Evolutionary conservation across 805 yeast genomes (phyloP).

Genomic region (Nakazawaea laoshanensis): DNA sequence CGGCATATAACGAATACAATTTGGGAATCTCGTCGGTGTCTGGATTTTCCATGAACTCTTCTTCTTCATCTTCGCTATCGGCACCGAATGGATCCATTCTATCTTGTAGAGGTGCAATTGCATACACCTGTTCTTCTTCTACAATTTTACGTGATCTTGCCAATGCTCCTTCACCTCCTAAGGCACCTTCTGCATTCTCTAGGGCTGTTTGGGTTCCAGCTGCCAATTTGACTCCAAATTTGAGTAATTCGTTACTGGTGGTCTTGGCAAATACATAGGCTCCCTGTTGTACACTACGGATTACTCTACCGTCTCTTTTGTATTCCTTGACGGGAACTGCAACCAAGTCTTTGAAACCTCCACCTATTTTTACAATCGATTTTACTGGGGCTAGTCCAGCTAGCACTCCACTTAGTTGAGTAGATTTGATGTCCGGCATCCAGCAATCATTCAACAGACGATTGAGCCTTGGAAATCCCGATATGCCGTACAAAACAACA

Average conservation of each 20-base stretch:
- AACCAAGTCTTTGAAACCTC: conserved; percentile 68
- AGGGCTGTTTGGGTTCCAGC: conserved; percentile 80
- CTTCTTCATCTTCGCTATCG: conserved; percentile 19
- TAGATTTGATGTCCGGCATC: conserved; percentile 82
- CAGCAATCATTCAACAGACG: conserved; percentile 56
- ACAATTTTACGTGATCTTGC: too few species aligned
- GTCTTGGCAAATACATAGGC: conserved; percentile 65
- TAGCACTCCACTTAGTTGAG: conserved; percentile 72
- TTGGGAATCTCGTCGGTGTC: conserved; percentile 28
- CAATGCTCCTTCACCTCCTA: conserved; percentile 67
- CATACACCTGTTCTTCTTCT: conserved; percentile 11
- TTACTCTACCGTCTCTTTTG: conserved; percentile 59
- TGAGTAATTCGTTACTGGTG: conserved; percentile 72
- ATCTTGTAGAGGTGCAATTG: too few species aligned
- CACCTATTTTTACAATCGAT: conserved; percentile 68
- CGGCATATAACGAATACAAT: conserved; percentile 66
- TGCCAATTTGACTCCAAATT: conserved; percentile 77
- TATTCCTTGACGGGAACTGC: conserved; percentile 71
- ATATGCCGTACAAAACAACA: conserved; percentile 62
- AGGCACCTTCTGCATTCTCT: conserved; percentile 69
- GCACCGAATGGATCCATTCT: too few species aligned
- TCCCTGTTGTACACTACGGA: conserved; percentile 69
- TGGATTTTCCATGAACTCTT: conserved; percentile 3
- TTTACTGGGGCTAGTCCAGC: conserved; percentile 80
- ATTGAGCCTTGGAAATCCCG: conserved; percentile 62